Conservation (phyloP, 352 stramenopile genomes). For the Globisporangium iwayamae region DNA sequence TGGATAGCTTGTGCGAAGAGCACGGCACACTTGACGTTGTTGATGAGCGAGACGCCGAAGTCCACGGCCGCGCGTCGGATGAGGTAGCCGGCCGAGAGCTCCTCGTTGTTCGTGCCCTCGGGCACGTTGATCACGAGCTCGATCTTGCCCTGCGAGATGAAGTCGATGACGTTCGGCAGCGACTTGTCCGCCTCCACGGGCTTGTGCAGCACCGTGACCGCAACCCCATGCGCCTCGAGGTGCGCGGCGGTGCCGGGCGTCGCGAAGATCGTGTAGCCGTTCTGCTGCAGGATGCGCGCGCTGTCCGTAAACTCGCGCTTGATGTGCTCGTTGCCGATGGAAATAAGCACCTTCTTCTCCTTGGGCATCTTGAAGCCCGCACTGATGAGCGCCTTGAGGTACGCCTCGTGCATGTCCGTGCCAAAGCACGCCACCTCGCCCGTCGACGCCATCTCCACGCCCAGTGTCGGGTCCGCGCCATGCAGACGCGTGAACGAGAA, state of each 20-base stretch:
- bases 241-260: conserved; percentile 92
- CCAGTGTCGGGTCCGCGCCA: conserved; percentile 94
- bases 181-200: conserved; percentile 52
- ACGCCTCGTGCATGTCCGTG: conserved; percentile 67
- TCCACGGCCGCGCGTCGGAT: conserved; percentile 92
- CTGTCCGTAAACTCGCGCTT: conserved; percentile 94
- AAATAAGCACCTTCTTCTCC: conserved; percentile 95
- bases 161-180: conserved; percentile 73
- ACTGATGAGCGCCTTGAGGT: conserved; percentile 85
- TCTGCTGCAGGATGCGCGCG: conserved; percentile 93
- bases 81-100: conserved; percentile 90
- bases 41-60: conserved; percentile 91
- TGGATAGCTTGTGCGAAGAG: conserved; percentile 91
- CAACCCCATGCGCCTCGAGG: conserved; percentile 82
- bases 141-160: conserved; percentile 95
- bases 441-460: conserved; percentile 97
- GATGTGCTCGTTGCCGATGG: conserved; percentile 41
- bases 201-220: conserved; percentile 77
- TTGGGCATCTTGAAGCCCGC: conserved; percentile 93
- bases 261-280: conserved; percentile 94
- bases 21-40: conserved; percentile 90
- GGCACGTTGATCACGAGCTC: conserved; percentile 93
- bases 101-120: conserved; percentile 84
- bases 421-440: conserved; percentile 98
- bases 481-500: conserved; percentile 97